Base-by-base conservation (phyloP, 2,329 filamentous ascomycete species). In the Fusarium kyushuense region DNA sequence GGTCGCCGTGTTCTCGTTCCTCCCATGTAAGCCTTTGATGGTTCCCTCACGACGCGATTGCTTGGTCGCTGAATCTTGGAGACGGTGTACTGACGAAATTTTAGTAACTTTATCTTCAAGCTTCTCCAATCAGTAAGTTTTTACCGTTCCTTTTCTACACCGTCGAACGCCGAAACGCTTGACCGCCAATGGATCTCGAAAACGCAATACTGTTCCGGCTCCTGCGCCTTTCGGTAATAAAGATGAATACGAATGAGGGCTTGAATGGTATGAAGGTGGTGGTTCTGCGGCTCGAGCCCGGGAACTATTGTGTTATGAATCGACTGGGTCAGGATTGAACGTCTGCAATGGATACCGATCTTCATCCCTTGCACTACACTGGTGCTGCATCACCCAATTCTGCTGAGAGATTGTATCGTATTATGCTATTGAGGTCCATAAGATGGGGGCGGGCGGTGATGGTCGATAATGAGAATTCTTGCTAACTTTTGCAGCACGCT, bases 111-210 rank as follows among this genome's bases (percentile, higher is more conserved):
- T 71, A 82, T 83, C 66, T 83, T 83, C 88, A 97, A 96, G 85
- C 90, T 97, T 38, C 87, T 98, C 12, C 94, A 90, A 75, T 83
- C 81, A 45, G 79, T 81, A 64, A 79, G 79, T 80, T 30, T 41
- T 43, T 6, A 40, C 27, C 32, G 32, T 42, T 46, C 25, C 21
- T 35, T 19, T 14, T 38, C 32, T 32, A 36, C 41, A 42, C 53
- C 25, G 17, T 55, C 38, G 53, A 47, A 23, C 27, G 19, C 40
- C 48, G 35, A 35, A 55, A 40, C 57, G 45, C 58, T 53, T 49
- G 61, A 69, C 62, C 62, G 59, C 51, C 46, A 54, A 52, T 54
- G 58, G 65, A 56, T 40, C 52, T 72, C 48, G 59, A 69, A 49
- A 68, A 63, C 47, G 63, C 51, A 25, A 56, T 29, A 27, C 42